phyloP scores from a whole-genome alignment of 129 eudicot genomes.

The Saposhnikovia divaricata region DNA sequence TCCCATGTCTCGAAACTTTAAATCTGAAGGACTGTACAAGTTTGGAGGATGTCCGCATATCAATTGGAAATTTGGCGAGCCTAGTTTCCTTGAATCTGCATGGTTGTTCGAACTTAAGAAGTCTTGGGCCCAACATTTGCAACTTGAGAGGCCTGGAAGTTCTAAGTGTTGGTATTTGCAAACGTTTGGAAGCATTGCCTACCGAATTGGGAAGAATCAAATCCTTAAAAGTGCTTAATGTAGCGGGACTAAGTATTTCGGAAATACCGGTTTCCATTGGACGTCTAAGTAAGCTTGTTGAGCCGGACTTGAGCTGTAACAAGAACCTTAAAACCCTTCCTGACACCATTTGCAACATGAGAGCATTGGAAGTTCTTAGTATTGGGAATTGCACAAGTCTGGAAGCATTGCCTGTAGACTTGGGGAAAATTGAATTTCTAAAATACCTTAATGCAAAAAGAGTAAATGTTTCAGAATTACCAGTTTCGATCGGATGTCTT shows the following conservation, averaged over 20 bases:
- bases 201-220: not conserved
- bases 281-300: too few species aligned
- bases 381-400: not conserved
- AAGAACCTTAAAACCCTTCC: too few species aligned
- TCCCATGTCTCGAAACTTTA: not conserved
- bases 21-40: not conserved
- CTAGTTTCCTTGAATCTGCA: not conserved
- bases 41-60: slow-evolving; percentile 2
- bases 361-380: not conserved
- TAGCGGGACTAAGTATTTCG: not conserved
- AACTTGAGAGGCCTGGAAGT: not conserved
- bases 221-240: not conserved
- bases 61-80: slow-evolving; percentile 2
- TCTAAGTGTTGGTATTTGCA: not conserved
- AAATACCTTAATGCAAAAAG: too few species aligned
- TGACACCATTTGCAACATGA: too few species aligned
- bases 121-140: not conserved
- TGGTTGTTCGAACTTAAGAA: not conserved
- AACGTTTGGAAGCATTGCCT: not conserved
- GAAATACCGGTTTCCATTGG: not conserved
- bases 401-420: not conserved
- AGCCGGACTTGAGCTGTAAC: too few species aligned
- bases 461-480: not conserved
- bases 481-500: not conserved
- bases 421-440: not conserved